Conservation (phyloP, 495 filamentous ascomycete genomes). For the Durotheca rogersii region DNA sequence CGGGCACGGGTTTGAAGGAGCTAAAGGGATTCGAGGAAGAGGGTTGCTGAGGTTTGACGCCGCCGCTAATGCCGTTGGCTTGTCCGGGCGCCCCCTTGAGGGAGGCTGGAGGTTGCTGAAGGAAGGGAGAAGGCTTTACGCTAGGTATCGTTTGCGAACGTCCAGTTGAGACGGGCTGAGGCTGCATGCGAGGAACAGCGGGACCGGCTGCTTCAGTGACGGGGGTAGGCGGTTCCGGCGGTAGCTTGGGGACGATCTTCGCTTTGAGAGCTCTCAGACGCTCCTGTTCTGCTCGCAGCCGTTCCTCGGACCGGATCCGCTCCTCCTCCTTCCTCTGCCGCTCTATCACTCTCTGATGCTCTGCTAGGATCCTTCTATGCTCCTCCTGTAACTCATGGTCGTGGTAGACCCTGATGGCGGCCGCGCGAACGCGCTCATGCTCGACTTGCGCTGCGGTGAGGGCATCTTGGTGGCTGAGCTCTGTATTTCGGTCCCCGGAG, state of each 20-base stretch:
- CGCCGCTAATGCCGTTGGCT: slow-evolving; percentile 8
- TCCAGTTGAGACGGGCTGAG: neutral
- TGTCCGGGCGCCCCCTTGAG: slow-evolving; percentile 10
- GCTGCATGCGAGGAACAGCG: neutral
- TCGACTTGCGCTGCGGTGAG: slow-evolving; percentile 61
- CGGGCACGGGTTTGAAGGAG: neutral
- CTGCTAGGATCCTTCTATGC: slow-evolving; percentile 47
- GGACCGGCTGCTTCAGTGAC: slow-evolving; percentile 2
- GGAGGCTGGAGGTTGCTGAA: slow-evolving; percentile 9
- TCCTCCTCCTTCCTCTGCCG: slow-evolving; percentile 53
- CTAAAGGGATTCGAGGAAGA: slow-evolving; percentile 7
- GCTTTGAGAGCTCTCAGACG: slow-evolving; percentile 45
- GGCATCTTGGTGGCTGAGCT: slow-evolving; percentile 56
- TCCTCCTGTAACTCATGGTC: slow-evolving; percentile 50
- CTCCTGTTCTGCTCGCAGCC: slow-evolving; percentile 42
- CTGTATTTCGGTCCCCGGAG: slow-evolving; percentile 44
- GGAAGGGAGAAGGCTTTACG: slow-evolving; percentile 1
- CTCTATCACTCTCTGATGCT: slow-evolving; percentile 43
- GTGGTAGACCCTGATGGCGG: slow-evolving; percentile 54
- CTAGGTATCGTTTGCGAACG: neutral
- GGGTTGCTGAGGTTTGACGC: slow-evolving; percentile 9
- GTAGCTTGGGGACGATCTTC: slow-evolving; percentile 45
- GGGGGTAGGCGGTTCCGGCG: slow-evolving; percentile 37
- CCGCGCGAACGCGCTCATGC: slow-evolving; percentile 63
- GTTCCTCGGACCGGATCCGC: slow-evolving; percentile 49